A percentile compares a stretch with the other conserved stretches of the same genome.
These are phyloP conservation scores for Nicotiana paniculata DNA, from an alignment of 257 asterid species.

Conservation along the genomic window DNA sequence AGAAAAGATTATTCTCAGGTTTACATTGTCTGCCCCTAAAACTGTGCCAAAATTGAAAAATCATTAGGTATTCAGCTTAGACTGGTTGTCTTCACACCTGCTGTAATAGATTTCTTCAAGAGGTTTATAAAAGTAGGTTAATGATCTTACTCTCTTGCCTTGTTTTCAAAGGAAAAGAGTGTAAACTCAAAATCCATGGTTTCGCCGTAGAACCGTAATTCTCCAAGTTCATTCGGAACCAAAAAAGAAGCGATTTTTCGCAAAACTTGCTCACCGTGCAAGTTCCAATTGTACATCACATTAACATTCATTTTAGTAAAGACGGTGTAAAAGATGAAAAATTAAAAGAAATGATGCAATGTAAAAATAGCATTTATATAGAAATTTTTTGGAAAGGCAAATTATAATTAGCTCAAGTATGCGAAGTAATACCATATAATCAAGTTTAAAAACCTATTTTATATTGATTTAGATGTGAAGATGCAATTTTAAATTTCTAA, in stretches of 20 bases:
- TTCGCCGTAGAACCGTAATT: not conserved
- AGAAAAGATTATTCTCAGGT: too few species aligned
- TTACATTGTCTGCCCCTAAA: not conserved
- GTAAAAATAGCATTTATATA: not conserved
- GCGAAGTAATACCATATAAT: not conserved
- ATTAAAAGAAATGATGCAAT: not conserved
- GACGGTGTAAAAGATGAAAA: not conserved
- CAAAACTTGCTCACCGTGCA: not conserved
- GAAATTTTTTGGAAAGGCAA: not conserved
- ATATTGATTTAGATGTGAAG: not conserved
- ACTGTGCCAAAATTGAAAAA: not conserved
- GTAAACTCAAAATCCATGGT: not conserved
- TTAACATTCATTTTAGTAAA: too few species aligned
- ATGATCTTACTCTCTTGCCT: not conserved
- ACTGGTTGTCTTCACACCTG: not conserved
- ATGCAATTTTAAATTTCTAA: not conserved
- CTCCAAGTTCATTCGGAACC: not conserved
- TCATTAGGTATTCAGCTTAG: not conserved
- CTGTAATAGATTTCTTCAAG: not conserved
- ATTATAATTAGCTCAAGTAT: not conserved
- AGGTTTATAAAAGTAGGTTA: not conserved
- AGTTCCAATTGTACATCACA: not conserved
- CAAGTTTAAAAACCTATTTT: not conserved
- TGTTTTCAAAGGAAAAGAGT: not conserved
- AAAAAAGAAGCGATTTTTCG: not conserved